Percentiles rank a stretch among this genome's conserved stretches.
These are phyloP conservation scores for Gossypium laxum DNA, from an alignment of 441 rosid species.

Conservation along the genomic window DNA sequence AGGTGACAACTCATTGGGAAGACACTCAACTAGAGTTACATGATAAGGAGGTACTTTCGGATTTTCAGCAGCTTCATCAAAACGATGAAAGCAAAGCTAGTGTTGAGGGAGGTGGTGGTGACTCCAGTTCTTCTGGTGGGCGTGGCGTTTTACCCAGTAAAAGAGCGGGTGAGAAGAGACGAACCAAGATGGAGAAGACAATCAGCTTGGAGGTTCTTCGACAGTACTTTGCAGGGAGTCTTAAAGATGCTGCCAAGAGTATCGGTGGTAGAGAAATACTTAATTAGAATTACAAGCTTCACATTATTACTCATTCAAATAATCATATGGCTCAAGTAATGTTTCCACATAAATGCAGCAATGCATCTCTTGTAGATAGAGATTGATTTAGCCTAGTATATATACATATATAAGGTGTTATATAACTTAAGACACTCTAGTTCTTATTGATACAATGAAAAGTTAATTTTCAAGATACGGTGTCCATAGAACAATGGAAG, in stretches of 20 bases:
- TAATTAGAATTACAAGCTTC: background rate
- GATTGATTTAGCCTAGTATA: background rate
- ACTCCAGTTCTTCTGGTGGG: conserved; percentile 26
- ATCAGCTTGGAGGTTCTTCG: conserved; percentile 65
- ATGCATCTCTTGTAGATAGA: background rate
- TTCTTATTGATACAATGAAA: background rate
- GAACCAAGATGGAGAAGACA: conserved; percentile 58
- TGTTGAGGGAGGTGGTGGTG: conserved; percentile 15
- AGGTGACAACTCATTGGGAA: conserved; percentile 34
- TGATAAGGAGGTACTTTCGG: conserved; percentile 24
- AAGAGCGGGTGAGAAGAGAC: conserved; percentile 45
- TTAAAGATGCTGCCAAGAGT: conserved; percentile 80
- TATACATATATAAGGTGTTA: background rate
- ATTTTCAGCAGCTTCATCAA: conserved; percentile 25
- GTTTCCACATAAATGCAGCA: conserved; percentile 1
- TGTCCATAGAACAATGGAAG: background rate
- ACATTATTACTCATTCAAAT: background rate
- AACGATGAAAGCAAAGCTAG: conserved; percentile 23
- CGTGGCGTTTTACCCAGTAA: conserved; percentile 21
- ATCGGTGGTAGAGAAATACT: conserved; percentile 53
- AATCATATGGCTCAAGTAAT: background rate
- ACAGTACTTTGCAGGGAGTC: conserved; percentile 76
- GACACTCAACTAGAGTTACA: conserved; percentile 20
- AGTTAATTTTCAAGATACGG: background rate
- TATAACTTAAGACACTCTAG: background rate